A percentile compares a stretch with the other conserved stretches of the same genome.
phyloP scores from a whole-genome alignment of 148 eudicot genomes.

The Polygonum maritimum region DNA sequence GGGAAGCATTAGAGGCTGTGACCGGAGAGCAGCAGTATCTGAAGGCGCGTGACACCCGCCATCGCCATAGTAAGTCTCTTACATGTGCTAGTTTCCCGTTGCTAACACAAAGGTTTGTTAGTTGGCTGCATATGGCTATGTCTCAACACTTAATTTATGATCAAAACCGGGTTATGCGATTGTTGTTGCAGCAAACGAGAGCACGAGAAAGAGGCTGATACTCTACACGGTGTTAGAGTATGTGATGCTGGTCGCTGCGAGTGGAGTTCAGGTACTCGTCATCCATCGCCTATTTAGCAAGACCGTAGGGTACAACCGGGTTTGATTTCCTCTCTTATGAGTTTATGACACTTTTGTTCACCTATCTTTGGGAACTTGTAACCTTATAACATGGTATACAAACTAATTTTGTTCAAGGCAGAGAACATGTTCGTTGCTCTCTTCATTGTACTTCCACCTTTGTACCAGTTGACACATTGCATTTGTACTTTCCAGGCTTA shows the following conservation, averaged over 20 bases:
- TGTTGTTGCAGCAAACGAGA: conserved; percentile 47
- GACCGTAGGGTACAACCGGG: conserved; percentile 42
- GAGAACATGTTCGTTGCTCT: neutral
- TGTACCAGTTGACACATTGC: neutral
- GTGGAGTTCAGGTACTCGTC: conserved; percentile 44
- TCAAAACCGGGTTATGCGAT: neutral
- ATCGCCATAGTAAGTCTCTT: conserved; percentile 73
- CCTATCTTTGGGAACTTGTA: neutral
- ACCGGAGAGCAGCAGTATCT: conserved; percentile 74
- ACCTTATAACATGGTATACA: neutral
- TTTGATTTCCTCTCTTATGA: conserved; percentile 14
- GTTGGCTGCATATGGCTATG: neutral
- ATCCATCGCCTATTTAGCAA: conserved; percentile 53
- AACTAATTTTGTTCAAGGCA: neutral
- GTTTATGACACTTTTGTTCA: neutral
- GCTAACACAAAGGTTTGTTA: neutral
- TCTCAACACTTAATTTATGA: neutral
- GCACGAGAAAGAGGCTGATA: conserved; percentile 53
- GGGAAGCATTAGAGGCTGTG: conserved; percentile 85
- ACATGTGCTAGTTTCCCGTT: neutral
- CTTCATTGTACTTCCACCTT: neutral
- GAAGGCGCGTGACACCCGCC: conserved; percentile 83
- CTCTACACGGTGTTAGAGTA: conserved; percentile 55
- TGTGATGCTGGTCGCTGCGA: conserved; percentile 37
- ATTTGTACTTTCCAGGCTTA: neutral